phyloP scores from a whole-genome alignment of 2,329 filamentous ascomycete genomes.

The Pseudocercospora fijiensis region DNA sequence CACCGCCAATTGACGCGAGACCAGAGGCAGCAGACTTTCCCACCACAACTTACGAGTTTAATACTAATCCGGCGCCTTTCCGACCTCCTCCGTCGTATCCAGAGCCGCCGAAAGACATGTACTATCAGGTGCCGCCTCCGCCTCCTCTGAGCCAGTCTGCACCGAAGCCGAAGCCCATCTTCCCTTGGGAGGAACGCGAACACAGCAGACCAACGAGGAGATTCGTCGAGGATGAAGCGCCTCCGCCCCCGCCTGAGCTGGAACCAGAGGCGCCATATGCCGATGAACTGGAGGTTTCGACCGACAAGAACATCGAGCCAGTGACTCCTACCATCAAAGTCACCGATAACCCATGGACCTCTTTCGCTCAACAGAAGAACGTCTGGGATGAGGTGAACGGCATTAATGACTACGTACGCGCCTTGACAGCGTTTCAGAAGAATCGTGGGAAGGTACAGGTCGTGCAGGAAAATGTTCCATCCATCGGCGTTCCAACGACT shows the following conservation, averaged over 20 bases:
- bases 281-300: constrained; percentile 34
- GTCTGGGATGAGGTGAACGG: constrained; percentile 91
- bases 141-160: constrained; percentile 53
- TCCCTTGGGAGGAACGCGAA: constrained; percentile 81
- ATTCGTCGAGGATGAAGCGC: constrained; percentile 58
- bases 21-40: constrained; percentile 88
- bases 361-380: constrained; percentile 67
- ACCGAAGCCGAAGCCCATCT: constrained; percentile 64
- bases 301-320: constrained; percentile 27
- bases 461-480: constrained; percentile 22
- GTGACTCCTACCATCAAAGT: constrained; percentile 50
- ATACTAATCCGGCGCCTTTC: constrained; percentile 70
- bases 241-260: constrained; percentile 20
- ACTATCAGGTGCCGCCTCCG: constrained; percentile 71
- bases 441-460: constrained; percentile 48
- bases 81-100: constrained; percentile 74
- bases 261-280: constrained; percentile 24
- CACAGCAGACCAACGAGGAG: constrained; percentile 63
- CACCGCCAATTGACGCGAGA: constrained; percentile 62
- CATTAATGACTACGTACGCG: constrained; percentile 83
- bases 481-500: constrained; percentile 8
- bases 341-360: constrained; percentile 64
- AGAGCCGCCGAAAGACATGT: constrained; percentile 82
- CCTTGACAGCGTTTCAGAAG: constrained; percentile 62
- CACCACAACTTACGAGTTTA: constrained; percentile 77